phyloP scores from a whole-genome alignment of 108 stramenopile species.

The Craspedostauros australis region DNA sequence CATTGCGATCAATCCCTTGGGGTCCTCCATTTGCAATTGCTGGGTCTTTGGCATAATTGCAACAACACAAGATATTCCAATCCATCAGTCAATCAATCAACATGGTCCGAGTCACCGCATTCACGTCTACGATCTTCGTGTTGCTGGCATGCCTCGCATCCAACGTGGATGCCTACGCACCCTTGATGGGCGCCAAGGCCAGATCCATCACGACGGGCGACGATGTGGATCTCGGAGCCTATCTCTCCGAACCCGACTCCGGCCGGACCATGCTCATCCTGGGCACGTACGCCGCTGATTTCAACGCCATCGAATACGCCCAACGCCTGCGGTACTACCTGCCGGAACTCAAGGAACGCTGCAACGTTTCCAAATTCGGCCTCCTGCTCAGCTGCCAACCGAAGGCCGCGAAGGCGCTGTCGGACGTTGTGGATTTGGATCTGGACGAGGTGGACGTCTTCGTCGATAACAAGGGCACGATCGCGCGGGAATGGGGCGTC shows the following conservation, averaged over 20 bases:
- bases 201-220: not conserved
- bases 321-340: conserved; percentile 79
- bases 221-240: conserved; percentile 17
- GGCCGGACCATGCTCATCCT: conserved; percentile 36
- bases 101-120: no score
- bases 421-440: conserved; percentile 56
- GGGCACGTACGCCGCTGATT: conserved; percentile 83
- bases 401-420: conserved; percentile 46
- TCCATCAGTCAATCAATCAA: no score
- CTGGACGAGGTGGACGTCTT: conserved; percentile 44
- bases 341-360: conserved; percentile 49
- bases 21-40: no score
- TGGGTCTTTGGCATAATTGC: no score
- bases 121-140: no score
- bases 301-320: conserved; percentile 88
- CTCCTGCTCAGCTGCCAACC: conserved; percentile 71
- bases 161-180: conserved; percentile 1
- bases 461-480: conserved; percentile 67
- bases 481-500: conserved; percentile 73
- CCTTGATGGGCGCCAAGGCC: conserved; percentile 8
- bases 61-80: no score
- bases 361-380: conserved; percentile 56
- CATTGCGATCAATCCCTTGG: no score
- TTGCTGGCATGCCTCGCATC: no score
- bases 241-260: conserved; percentile 8